A percentile compares a stretch with the other conserved stretches of the same genome.
Conservation (phyloP, 2,329 filamentous ascomycete genomes). For the Stenocarpella maydis region DNA sequence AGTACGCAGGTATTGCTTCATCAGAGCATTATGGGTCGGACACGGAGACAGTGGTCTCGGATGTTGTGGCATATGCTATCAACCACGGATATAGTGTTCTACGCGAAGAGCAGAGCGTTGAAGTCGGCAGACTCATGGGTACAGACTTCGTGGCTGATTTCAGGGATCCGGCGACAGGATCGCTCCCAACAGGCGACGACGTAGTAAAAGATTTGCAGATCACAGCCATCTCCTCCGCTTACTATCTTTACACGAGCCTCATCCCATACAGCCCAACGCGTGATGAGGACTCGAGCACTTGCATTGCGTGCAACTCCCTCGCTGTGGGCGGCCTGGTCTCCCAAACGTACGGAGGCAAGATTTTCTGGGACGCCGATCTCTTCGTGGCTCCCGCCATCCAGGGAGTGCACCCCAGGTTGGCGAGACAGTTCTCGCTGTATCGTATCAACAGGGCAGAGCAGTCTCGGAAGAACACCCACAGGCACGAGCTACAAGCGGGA, state of each 20-base stretch:
- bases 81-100: slow-evolving; percentile 12
- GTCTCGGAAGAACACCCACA: slow-evolving; percentile 66
- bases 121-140: slow-evolving; percentile 28
- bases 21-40: slow-evolving; percentile 31
- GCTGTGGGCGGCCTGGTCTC: slow-evolving; percentile 42
- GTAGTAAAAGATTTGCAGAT: slow-evolving; percentile 29
- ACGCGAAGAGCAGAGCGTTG: slow-evolving; percentile 24
- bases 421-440: slow-evolving; percentile 42
- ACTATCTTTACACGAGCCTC: slow-evolving; percentile 34
- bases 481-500: slow-evolving; percentile 56
- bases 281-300: slow-evolving; percentile 30
- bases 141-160: slow-evolving; percentile 33
- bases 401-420: slow-evolving; percentile 40
- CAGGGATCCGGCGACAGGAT: slow-evolving; percentile 30
- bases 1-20: slow-evolving; percentile 31
- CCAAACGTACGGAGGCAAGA: slow-evolving; percentile 43
- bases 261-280: slow-evolving; percentile 15
- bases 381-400: slow-evolving; percentile 43
- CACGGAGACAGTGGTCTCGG: slow-evolving; percentile 13
- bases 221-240: slow-evolving; percentile 31
- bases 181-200: slow-evolving; percentile 25
- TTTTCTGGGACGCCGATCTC: slow-evolving; percentile 45
- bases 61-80: slow-evolving; percentile 15
- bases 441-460: slow-evolving; percentile 49
- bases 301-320: slow-evolving; percentile 37